Evolutionary conservation across 2,329 filamentous ascomycete genomes (phyloP).

Genomic region (Aureobasidium sp.): DNA sequence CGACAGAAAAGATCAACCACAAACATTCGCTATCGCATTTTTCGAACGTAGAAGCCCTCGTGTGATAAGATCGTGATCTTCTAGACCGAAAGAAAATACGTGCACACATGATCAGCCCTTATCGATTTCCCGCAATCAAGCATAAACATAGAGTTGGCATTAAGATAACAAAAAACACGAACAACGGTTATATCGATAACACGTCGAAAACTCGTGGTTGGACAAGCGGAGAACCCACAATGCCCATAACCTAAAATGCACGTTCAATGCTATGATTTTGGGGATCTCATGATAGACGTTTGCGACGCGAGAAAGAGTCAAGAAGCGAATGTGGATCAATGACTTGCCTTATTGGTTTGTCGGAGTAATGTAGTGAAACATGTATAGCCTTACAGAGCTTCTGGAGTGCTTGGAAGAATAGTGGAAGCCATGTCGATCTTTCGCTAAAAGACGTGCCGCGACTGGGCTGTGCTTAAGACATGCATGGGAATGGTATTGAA

Average conservation of each 20-base stretch:
- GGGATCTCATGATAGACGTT: background rate
- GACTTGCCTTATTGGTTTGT: background rate
- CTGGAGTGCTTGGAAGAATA: background rate
- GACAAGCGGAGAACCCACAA: background rate
- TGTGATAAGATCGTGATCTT: background rate
- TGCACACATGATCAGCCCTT: background rate
- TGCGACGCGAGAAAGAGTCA: background rate
- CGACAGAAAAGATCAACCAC: background rate
- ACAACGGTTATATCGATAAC: constrained; percentile 4
- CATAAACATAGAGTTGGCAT: constrained; percentile 2
- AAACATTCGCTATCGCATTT: background rate
- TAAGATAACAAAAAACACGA: constrained; percentile 1
- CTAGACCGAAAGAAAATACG: background rate
- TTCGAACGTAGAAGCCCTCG: background rate
- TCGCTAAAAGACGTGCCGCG: background rate
- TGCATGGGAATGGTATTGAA: background rate
- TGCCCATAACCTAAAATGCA: background rate
- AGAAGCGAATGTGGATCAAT: background rate
- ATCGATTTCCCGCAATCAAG: background rate
- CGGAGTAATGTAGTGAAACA: background rate
- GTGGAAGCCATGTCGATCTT: background rate
- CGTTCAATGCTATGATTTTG: background rate
- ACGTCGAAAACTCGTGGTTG: background rate
- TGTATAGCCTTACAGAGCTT: background rate
- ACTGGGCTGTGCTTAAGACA: background rate